phyloP scores from a whole-genome alignment of 129 eudicot species.

The Tanacetum coccineum region DNA sequence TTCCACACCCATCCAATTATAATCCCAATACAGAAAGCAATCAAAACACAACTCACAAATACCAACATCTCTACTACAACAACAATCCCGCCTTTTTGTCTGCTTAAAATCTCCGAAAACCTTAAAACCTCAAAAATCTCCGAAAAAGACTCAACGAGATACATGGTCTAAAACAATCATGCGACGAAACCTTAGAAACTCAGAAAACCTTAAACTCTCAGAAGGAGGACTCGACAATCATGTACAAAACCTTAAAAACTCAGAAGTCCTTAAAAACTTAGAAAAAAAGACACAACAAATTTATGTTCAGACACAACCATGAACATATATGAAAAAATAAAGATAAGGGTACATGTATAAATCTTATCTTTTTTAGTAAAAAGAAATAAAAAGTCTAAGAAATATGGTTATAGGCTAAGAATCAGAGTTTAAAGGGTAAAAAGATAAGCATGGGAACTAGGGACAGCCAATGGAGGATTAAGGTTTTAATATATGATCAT shows the following conservation, averaged over 20 bases:
- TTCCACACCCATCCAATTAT: conserved; percentile 86
- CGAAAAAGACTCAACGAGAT: conserved; percentile 29
- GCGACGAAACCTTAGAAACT: neutral
- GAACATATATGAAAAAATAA: conserved; percentile 13
- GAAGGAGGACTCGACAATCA: neutral
- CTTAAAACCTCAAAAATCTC: conserved; percentile 35
- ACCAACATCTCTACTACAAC: conserved; percentile 34
- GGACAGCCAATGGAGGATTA: conserved; percentile 28
- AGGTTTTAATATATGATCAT: conserved; percentile 15
- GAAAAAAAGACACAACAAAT: conserved; percentile 37
- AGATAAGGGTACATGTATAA: conserved; percentile 8
- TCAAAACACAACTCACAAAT: conserved; percentile 39
- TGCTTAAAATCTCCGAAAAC: conserved; percentile 40
- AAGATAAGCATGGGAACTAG: conserved; percentile 26
- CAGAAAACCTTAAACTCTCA: neutral
- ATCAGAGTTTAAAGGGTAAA: conserved; percentile 15
- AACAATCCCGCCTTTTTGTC: conserved; percentile 39
- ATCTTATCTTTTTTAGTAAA: neutral
- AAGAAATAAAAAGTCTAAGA: neutral
- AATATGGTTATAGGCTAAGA: neutral
- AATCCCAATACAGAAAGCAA: conserved; percentile 62
- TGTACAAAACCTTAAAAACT: conserved; percentile 30
- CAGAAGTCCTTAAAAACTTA: conserved; percentile 20
- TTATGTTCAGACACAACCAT: conserved; percentile 31
- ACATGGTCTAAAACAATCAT: conserved; percentile 30